Base-by-base conservation (phyloP, 768 basidiomycete species). In the Termitomyces bulborhizus region DNA sequence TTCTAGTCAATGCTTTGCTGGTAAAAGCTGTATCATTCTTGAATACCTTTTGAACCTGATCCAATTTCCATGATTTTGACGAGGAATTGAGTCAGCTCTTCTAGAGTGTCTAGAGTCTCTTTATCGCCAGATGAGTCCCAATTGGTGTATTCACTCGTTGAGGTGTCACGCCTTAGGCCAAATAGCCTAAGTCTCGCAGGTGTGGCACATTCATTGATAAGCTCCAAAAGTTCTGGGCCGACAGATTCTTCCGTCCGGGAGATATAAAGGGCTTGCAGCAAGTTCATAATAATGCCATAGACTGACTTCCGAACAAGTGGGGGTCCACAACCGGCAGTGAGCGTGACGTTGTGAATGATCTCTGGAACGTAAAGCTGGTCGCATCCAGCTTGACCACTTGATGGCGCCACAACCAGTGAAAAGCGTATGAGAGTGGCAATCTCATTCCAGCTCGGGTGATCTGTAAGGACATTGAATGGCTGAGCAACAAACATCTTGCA, bases 281-380 rank as follows among this genome's bases (percentile, higher is more conserved):
- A 77, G 68, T 93, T 93, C 69, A 93, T 79, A 57, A 91, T 71
- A 37, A 90, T 79, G 8, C 89, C 93, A 64, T 90, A 92, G 40
- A 91, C 81, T 4, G 90, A 86, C 58, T 86, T 87, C 24, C 93
- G 84, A 47, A 93, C 82, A 12, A 84, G 70, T 0, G 84, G 70
- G 6, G 88, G 81, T 11, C 94, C 94, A 36, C 83, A 83, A 9
- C 82, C 88, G 6, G 88, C 82, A 1, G 88, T 74, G n/a, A 95
- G 74, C 5, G 86, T 85, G 58, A 91, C 82, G 39, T 91, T 74
- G 67, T 97, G 91, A 43, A 86, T 75, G 32, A 90, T 75, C 66
- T 97, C 94, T 0, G 94, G 88, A 4, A 93, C 79, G 64, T 85
- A 93, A 27, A 94, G 74, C 61, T 91, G 88, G 50, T 81, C 83